Conservation (phyloP, 805 yeast species). For the Kodamaea jinghongensis region DNA sequence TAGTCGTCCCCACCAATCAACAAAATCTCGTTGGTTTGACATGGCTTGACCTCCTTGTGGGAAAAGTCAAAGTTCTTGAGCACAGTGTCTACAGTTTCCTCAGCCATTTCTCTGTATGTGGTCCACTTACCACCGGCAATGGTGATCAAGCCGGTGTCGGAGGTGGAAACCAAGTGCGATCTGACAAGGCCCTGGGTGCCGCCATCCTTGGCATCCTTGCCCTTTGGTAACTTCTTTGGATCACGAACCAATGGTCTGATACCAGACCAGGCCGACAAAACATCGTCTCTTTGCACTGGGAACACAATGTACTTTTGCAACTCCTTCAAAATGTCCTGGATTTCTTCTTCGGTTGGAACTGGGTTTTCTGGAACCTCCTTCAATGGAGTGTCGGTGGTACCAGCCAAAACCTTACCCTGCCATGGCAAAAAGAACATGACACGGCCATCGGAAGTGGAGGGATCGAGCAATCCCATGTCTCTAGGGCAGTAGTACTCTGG, state of each 20-base stretch:
- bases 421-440: conserved; percentile 97
- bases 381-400: conserved; percentile 92
- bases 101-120: conserved; percentile 96
- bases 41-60: conserved; percentile 37
- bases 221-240: conserved; percentile 52
- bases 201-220: conserved; percentile 35
- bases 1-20: conserved; percentile 82
- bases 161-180: conserved; percentile 74
- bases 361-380: conserved; percentile 71
- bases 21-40: conserved; percentile 52
- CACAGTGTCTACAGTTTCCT: conserved; percentile 81
- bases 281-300: conserved; percentile 87
- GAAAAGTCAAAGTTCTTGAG: conserved; percentile 46
- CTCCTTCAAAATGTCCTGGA: conserved; percentile 81
- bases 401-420: conserved; percentile 96
- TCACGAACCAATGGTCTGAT: conserved; percentile 92
- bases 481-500: conserved; percentile 92
- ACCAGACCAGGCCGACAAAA: conserved; percentile 95
- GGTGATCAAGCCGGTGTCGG: conserved; percentile 76
- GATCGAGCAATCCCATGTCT: conserved; percentile 85
- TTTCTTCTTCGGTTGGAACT: conserved; percentile 82
- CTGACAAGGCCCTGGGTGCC: conserved; percentile 89
- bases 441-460: conserved; percentile 90
- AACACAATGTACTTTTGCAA: conserved; percentile 86
- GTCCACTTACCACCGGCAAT: conserved; percentile 99